Evolutionary conservation across 257 asterid genomes (phyloP).

Genomic region (Catharanthus roseus): DNA sequence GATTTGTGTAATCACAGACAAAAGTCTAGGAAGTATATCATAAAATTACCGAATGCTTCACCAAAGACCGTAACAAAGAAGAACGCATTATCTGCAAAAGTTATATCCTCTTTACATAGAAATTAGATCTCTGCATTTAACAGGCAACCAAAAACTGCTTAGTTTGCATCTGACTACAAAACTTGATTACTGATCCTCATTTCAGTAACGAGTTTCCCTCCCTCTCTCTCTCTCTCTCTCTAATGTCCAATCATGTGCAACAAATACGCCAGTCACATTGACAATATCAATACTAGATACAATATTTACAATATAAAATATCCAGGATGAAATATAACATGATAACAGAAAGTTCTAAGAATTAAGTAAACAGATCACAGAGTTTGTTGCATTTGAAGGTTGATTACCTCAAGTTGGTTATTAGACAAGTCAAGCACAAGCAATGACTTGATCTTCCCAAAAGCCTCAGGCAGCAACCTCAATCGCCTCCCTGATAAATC

Average conservation of each 20-base stretch:
- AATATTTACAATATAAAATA: neutral
- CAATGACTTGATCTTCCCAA: constrained; percentile 56
- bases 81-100: neutral
- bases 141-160: neutral
- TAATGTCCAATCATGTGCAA: constrained; percentile 7
- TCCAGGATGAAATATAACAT: too few relatives aligned
- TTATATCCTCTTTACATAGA: neutral
- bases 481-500: constrained; percentile 51
- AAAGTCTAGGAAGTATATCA: neutral
- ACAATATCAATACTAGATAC: neutral
- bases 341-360: too few relatives aligned
- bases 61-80: neutral
- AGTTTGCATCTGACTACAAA: neutral
- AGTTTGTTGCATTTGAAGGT: neutral
- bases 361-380: neutral
- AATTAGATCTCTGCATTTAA: neutral
- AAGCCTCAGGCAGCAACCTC: constrained; percentile 73
- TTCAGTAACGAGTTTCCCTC: too few relatives aligned
- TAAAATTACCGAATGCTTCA: neutral
- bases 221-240: too few relatives aligned
- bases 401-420: constrained; percentile 69
- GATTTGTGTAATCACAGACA: neutral
- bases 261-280: neutral
- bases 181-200: neutral
- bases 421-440: constrained; percentile 61